Base-by-base conservation (phyloP, 345 rosid species). In the Ceriops tagal region DNA sequence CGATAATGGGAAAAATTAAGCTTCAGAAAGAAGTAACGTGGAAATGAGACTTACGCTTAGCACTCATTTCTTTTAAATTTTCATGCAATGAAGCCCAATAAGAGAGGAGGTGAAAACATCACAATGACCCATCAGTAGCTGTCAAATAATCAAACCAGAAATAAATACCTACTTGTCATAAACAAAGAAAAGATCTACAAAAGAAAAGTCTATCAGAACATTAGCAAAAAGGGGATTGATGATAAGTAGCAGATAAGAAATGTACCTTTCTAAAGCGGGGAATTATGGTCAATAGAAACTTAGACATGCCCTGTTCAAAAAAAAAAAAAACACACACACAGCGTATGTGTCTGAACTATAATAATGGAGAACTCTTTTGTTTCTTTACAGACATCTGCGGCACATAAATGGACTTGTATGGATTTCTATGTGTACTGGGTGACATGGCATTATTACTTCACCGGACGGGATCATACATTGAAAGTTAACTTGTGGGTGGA, bases 201-300 rank as follows among this genome's bases (percentile, higher is more conserved):
- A 22, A 6, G 13, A 43, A 39, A 32, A 39, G 46, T 43, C 18
- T 3, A 43, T 43, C 37, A 4, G 39, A 4, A 13, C 19, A 49
- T 57, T 5, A 43, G 20, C 13, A 24, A 34, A 8, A 28, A 10
- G n/a, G 9, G 6, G 8, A 26, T 1, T 3, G 22, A 26, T 19
- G 22, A 49, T 27, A 0, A 52, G 53, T 13, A 19, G 27, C 46
- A 61, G 24, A 49, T 20, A 64, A 19, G 26, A 47, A 7, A 32
- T 28, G 61, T 70, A 93, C 97, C 96, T 91, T 88, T 67, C 96
- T 84, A 67, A 93, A 93, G 72, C 89, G 86, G 1, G 98, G 98
- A 75, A 93, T 93, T 58, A 82, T 73, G 37, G 98, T 93, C 68
- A 91, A 78, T 24, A 93, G 79, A 70, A 93, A 83, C 78, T 89